Percentiles rank a stretch among this genome's conserved stretches.
Evolutionary conservation across 495 filamentous ascomycete species (phyloP).

Genomic region (Pseudevernia furfuracea): DNA sequence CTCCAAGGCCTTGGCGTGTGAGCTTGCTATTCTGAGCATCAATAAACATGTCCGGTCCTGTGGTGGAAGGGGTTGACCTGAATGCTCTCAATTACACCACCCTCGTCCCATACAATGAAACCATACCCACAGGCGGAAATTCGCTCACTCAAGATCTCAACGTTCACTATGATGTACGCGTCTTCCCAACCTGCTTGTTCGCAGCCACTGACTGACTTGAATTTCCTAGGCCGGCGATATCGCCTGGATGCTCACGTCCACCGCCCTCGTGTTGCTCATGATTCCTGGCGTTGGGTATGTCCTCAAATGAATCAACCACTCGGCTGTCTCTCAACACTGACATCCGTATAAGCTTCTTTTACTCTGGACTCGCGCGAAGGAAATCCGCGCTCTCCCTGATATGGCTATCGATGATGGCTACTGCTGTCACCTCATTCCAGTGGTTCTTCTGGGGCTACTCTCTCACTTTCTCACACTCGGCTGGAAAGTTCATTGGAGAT

Average conservation of each 20-base stretch:
- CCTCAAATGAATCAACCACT: background rate
- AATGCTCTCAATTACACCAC: constrained; percentile 41
- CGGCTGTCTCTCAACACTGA: background rate
- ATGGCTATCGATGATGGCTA: constrained; percentile 96
- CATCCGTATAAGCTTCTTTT: constrained; percentile 65
- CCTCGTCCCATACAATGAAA: constrained; percentile 57
- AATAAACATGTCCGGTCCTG: constrained; percentile 12
- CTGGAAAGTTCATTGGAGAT: constrained; percentile 76
- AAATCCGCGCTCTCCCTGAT: constrained; percentile 93
- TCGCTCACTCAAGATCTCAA: constrained; percentile 69
- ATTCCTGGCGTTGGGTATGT: constrained; percentile 85
- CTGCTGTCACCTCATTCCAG: constrained; percentile 83
- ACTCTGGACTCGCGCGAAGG: constrained; percentile 91
- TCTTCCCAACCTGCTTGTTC: constrained; percentile 1
- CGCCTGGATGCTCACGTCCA: constrained; percentile 80
- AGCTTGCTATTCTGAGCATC: constrained; percentile 1
- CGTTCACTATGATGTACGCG: constrained; percentile 67
- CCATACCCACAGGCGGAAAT: constrained; percentile 60
- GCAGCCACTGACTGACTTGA: constrained; percentile 8
- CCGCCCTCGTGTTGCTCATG: constrained; percentile 92
- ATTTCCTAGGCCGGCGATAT: constrained; percentile 71
- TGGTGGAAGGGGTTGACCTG: constrained; percentile 32
- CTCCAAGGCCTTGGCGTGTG: background rate
- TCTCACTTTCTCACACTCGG: constrained; percentile 80
- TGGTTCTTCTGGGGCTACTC: constrained; percentile 99